These are phyloP conservation scores for Cucurbita moschata DNA, from an alignment of 306 rosid genomes.

Conservation along the genomic window DNA sequence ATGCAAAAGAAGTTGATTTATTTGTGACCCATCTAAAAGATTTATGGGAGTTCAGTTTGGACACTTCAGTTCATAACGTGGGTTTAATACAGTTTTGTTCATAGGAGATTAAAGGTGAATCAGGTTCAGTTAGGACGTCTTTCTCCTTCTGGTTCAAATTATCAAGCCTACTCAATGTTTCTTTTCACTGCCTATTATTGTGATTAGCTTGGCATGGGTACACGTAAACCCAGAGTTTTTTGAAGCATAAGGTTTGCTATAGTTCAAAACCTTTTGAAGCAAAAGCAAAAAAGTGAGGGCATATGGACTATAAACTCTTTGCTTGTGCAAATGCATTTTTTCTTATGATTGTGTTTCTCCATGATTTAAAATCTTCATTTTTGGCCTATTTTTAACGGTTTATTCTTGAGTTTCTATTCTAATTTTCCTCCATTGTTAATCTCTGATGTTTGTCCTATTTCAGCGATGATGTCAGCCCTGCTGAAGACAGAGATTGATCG, in stretches of 20 bases:
- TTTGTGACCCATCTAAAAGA: not conserved
- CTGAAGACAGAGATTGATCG: constrained; percentile 36
- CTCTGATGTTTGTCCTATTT: constrained; percentile 5
- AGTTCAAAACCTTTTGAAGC: not conserved
- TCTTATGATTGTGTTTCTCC: not conserved
- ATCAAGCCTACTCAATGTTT: not conserved
- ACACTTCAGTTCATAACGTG: not conserved
- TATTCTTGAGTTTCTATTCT: not conserved
- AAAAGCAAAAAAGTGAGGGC: not conserved
- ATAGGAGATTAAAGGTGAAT: not conserved
- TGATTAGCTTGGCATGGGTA: not conserved
- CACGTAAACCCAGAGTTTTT: not conserved
- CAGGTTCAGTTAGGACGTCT: not conserved
- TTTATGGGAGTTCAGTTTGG: not conserved
- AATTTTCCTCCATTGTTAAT: not conserved
- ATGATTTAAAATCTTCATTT: not conserved
- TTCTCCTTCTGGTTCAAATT: not conserved
- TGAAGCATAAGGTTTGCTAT: not conserved
- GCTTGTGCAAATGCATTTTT: not conserved
- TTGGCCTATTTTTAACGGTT: not conserved
- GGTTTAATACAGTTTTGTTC: not conserved
- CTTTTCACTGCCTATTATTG: not conserved
- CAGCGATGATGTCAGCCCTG: constrained; percentile 46
- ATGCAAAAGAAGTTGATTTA: not conserved
- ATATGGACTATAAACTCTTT: not conserved